phyloP scores from a whole-genome alignment of 2,329 filamentous ascomycete genomes.

The Pezicula neosporulosa region DNA sequence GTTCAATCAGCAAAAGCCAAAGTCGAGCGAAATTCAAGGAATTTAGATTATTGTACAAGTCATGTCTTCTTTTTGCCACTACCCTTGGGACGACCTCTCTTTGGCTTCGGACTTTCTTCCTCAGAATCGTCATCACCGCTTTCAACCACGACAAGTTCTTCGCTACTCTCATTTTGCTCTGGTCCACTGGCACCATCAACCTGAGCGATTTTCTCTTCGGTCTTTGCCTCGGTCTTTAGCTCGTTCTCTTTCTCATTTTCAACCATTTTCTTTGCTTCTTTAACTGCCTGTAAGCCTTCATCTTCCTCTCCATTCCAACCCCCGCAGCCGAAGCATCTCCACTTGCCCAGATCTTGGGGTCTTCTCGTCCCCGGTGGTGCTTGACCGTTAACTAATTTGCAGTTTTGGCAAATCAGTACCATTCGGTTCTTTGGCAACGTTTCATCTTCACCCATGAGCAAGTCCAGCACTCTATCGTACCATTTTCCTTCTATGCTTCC shows the following conservation, averaged over 20 bases:
- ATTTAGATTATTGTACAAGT: not conserved
- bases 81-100: slow-evolving; percentile 1
- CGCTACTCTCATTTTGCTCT: slow-evolving; percentile 2
- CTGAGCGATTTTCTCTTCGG: not conserved
- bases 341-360: slow-evolving; percentile 76
- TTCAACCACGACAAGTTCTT: not conserved
- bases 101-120: not conserved
- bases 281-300: slow-evolving; percentile 69
- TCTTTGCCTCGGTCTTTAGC: slow-evolving; percentile 1
- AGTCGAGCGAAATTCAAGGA: too few relatives aligned
- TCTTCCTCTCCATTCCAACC: slow-evolving; percentile 78
- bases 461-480: slow-evolving; percentile 93
- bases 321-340: slow-evolving; percentile 86
- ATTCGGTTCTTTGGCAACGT: slow-evolving; percentile 87
- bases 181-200: not conserved
- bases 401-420: slow-evolving; percentile 77
- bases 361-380: slow-evolving; percentile 81
- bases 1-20: too few relatives aligned
- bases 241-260: slow-evolving; percentile 20
- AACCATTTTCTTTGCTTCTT: slow-evolving; percentile 48
- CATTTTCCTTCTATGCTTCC: slow-evolving; percentile 53
- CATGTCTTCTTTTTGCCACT: not conserved
- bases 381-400: slow-evolving; percentile 90
- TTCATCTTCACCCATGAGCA: slow-evolving; percentile 92
- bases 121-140: not conserved